Evolutionary conservation across 2,329 filamentous ascomycete genomes (phyloP), one percentile per base, ranked within the genome.

Genomic region (Pseudogymnoascus sp.): DNA sequence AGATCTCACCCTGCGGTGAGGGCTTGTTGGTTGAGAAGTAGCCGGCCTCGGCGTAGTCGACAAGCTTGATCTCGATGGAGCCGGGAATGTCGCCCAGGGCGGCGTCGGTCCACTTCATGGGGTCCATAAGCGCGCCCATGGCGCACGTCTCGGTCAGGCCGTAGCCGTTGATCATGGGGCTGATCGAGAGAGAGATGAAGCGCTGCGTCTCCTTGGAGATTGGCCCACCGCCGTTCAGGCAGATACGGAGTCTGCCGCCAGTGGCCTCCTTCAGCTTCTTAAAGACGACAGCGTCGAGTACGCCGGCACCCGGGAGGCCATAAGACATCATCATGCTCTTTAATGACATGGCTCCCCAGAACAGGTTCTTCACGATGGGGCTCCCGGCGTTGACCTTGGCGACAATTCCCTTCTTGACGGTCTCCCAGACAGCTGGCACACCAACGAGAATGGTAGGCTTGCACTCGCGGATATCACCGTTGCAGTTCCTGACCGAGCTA

Each of bases 391-490:
- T 86, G 62, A 97, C 86, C 75, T 92, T 91, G 69, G 80, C 77
- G 67, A 92, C 80, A 69, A 97, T 90, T 62, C 94, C 93, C 80
- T 99, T 99, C 80, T 91, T 92, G 70, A 97, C 89, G 0, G 91
- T 92, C 78, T 97, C 94, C 92, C 93, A 99, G 35, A 97, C 89
- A 62, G 95, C 92, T 1, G 94, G 94, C 4, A 99, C 94, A 73
- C 94, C 94, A 38, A 97, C 89, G 72, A 99, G 83, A 71, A 96
- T 84, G 1, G 92, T 94, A 0, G 94, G 94, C 68, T 83, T 84
- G 73, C 97, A 88, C 72, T 96, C 92, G 64, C 90, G 89, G 77
- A 99, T 96, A 70, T 99, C 94, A 69, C 94, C 93, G 68, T 87
- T 85, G 78, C 90, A 97, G 76, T 97, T 93, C 67, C 87, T 86